Conservation (phyloP, 495 filamentous ascomycete species). For the Friedmanniomyces simplex region DNA sequence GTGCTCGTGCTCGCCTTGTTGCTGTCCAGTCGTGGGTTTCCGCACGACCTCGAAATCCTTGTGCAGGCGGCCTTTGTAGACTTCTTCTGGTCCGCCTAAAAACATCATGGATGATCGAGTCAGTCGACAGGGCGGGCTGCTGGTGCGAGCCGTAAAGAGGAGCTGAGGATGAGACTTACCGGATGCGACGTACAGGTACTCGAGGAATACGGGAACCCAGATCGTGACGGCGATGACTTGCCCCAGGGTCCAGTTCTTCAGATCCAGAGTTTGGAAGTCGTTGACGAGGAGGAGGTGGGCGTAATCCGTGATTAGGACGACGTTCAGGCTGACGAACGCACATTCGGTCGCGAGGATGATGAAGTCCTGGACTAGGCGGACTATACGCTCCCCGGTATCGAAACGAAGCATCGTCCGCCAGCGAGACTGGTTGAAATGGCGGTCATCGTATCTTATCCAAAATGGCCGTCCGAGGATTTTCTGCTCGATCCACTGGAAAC, state of each 20-base stretch:
- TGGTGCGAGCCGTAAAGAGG: not conserved
- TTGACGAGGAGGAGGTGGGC: not conserved
- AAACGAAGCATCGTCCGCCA: not conserved
- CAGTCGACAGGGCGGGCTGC: too few species aligned
- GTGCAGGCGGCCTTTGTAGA: not conserved
- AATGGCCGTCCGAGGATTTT: not conserved
- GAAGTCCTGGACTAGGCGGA: not conserved
- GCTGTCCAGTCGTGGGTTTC: not conserved
- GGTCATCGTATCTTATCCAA: not conserved
- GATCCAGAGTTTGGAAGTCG: slow-evolving; percentile 2
- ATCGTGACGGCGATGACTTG: slow-evolving; percentile 8
- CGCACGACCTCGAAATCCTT: not conserved
- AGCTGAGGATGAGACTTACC: not conserved
- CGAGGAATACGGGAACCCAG: slow-evolving; percentile 8
- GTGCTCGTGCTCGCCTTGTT: not conserved
- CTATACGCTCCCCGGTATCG: not conserved
- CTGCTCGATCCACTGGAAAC: not conserved
- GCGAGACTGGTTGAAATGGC: not conserved
- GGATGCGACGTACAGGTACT: slow-evolving; percentile 1
- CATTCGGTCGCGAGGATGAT: not conserved
- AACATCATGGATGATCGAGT: too few species aligned
- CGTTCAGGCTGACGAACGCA: slow-evolving; percentile 1
- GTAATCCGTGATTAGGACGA: slow-evolving; percentile 7
- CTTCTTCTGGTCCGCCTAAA: slow-evolving; percentile 2
- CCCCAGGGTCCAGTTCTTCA: slow-evolving; percentile 2